Evolutionary conservation across 305 asterid genomes (phyloP).

Genomic region (Fraxinus sp.): DNA sequence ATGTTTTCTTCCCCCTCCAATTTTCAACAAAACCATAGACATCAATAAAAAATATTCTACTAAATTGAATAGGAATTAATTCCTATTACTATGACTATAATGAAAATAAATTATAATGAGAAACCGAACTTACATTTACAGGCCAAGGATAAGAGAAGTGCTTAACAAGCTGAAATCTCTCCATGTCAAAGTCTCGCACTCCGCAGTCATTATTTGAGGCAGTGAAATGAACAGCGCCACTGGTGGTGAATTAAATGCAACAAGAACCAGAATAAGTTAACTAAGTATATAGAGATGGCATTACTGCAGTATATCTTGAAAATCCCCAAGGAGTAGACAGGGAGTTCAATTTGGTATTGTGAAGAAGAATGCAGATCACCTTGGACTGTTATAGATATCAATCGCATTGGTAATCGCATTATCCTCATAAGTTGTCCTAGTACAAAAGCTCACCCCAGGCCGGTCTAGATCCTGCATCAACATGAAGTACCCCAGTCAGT

Average conservation of each 20-base stretch:
- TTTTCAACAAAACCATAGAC: not conserved
- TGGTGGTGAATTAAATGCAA: constrained; percentile 27
- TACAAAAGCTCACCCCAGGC: constrained; percentile 64
- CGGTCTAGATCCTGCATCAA: constrained; percentile 56
- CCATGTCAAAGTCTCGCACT: constrained; percentile 65
- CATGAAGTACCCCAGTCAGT: constrained; percentile 9
- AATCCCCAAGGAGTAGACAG: not conserved
- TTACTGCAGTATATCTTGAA: not conserved
- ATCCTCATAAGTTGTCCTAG: constrained; percentile 69
- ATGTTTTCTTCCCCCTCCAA: not conserved
- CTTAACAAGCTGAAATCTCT: constrained; percentile 57
- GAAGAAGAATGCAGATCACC: constrained; percentile 34
- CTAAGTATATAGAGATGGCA: constrained; percentile 12
- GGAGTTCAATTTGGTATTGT: not conserved
- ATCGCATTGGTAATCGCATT: constrained; percentile 70
- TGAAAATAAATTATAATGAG: not conserved
- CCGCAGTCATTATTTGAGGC: constrained; percentile 69
- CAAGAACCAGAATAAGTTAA: constrained; percentile 24
- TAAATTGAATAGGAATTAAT: not conserved
- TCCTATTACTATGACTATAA: not conserved
- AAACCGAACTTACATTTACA: constrained; percentile 40
- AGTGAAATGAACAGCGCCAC: constrained; percentile 63
- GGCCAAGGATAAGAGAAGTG: constrained; percentile 63
- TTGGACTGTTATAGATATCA: constrained; percentile 57
- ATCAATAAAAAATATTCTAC: not conserved